phyloP scores from a whole-genome alignment of 139 green algal genomes.

The Eudorina sp. region DNA sequence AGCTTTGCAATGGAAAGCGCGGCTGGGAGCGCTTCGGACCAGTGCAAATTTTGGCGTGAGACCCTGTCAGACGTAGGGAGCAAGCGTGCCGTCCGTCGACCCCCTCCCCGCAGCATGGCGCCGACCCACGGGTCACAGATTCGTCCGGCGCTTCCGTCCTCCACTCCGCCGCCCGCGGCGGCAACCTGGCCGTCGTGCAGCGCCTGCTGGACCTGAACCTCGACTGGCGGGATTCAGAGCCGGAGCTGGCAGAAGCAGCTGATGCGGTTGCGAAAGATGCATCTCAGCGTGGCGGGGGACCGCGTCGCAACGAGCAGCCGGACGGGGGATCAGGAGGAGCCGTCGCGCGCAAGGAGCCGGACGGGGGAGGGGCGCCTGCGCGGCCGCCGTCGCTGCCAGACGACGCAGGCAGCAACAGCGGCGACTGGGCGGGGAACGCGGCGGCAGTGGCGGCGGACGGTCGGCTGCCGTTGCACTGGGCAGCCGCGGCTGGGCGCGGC shows the following conservation, averaged over 20 bases:
- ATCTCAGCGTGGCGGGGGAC: neutral
- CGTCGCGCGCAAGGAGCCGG: neutral
- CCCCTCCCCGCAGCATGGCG: constrained; percentile 33
- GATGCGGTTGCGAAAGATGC: neutral
- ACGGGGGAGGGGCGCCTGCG: neutral
- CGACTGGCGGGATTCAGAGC: neutral
- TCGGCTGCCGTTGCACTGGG: constrained; percentile 42
- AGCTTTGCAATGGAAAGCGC: too few species aligned
- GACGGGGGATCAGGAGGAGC: neutral
- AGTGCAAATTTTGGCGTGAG: too few species aligned
- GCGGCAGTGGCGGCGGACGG: neutral
- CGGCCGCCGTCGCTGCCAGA: neutral
- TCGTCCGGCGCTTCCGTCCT: constrained; percentile 1
- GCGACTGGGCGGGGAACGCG: neutral
- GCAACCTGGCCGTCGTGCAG: constrained; percentile 27
- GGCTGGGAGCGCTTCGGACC: too few species aligned
- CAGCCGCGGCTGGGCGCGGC: constrained; percentile 24
- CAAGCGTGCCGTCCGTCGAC: too few species aligned
- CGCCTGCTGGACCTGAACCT: constrained; percentile 13
- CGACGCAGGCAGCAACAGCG: neutral
- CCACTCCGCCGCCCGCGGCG: constrained; percentile 36
- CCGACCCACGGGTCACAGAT: constrained; percentile 22
- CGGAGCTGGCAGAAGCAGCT: neutral
- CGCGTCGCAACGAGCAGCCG: neutral
- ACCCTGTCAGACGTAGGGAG: too few species aligned